Evolutionary conservation across 768 basidiomycete genomes (phyloP).

Genomic region (Lactifluus pinguis): DNA sequence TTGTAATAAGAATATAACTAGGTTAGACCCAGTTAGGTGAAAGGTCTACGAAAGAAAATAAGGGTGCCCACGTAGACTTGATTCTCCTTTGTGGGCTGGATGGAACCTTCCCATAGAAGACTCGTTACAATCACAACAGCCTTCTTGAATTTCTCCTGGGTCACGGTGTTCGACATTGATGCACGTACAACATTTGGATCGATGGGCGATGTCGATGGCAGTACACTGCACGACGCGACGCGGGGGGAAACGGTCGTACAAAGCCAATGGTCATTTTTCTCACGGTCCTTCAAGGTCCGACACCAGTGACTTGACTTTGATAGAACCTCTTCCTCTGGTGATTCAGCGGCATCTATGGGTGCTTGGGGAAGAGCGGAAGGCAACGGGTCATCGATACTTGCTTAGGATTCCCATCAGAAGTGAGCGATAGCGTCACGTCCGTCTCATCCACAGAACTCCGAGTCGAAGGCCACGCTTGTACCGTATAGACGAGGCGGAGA

Average conservation of each 20-base stretch:
- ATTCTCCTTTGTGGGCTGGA: conserved; percentile 64
- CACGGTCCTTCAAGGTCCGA: background rate
- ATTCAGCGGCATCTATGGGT: background rate
- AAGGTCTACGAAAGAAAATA: conserved; percentile 8
- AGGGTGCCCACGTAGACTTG: conserved; percentile 62
- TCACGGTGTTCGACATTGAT: conserved; percentile 36
- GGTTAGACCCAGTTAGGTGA: background rate
- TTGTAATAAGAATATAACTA: conserved; percentile 87
- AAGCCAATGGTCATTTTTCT: too few relatives aligned
- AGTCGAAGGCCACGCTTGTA: conserved; percentile 2
- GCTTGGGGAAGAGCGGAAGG: conserved; percentile 18
- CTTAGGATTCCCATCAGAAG: conserved; percentile 15
- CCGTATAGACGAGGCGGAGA: background rate
- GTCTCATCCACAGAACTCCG: conserved; percentile 18
- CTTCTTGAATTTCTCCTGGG: conserved; percentile 64
- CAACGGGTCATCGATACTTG: conserved; percentile 12
- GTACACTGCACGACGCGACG: too few relatives aligned
- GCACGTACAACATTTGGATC: background rate
- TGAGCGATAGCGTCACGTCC: conserved; percentile 18
- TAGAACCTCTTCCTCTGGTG: background rate
- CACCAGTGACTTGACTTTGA: background rate
- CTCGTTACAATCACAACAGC: conserved; percentile 55
- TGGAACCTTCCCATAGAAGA: conserved; percentile 77
- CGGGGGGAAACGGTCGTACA: too few relatives aligned
- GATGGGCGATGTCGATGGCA: background rate